Evolutionary conservation across 495 filamentous ascomycete species (phyloP), one percentile per base, ranked within the genome.

Genomic region (Aspergillus nanangensis): DNA sequence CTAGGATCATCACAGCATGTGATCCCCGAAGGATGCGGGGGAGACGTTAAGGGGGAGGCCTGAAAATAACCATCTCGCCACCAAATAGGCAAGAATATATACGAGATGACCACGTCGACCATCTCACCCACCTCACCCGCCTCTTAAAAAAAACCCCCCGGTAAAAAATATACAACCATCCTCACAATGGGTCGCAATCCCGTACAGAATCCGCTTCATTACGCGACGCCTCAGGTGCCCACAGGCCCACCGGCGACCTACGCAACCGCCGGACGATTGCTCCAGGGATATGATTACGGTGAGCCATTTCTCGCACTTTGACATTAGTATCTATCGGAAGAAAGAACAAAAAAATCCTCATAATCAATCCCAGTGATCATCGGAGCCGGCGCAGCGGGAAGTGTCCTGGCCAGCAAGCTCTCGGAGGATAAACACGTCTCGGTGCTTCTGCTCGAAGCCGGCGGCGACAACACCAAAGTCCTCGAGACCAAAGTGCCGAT

Each of bases 371-470:
- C 17, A 60, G 57, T 60, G 9, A 60, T 60, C 21, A 32, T 60
- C 17, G 57, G 53, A 13, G 50, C 71, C 32, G 75, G 74, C 3
- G 73, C 74, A 32, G 63, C 67, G 10, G 75, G 72, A 33, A 72
- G 69, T 41, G 72, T 74, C 17, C 45, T 78, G n/a, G 74, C 75
- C 38, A 66, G 63, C 33, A 69, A 72, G 24, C 63, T 78, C 11
- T 70, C 71, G 29, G 70, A 72, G 47, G 67, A 76, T 46, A 57
- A 57, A n/a, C 56, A 62, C 38, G 58, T 63, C 5, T 61, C 61
- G 2, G 63, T 78, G n/a, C 65, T 78, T 17, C 45, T 78, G 13
- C 51, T 78, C 14, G 73, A 77, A 50, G 71, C 69, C 7, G 74
- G 74, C 23, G 50, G 52, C 7, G 63, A 68, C 37, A 63, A 62